These are phyloP conservation scores for Cercospora sp. DNA, from an alignment of 2,329 filamentous ascomycete genomes.

Conservation along the genomic window DNA sequence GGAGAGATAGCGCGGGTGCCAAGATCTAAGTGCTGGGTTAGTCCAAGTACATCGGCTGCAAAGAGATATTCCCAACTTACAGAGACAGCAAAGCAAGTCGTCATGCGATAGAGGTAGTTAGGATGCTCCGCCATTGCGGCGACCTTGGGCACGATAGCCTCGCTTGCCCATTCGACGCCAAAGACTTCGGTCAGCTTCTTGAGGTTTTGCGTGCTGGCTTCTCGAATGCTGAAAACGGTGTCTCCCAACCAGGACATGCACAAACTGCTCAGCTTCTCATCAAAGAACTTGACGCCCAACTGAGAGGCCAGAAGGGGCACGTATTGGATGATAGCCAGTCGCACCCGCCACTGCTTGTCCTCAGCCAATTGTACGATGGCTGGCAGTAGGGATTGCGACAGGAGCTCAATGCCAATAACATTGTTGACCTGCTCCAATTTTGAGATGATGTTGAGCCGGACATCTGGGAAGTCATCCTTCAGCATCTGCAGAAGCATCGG, in stretches of 20 bases:
- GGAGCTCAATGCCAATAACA: constrained; percentile 95
- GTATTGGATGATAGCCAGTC: constrained; percentile 98
- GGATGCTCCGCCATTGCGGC: constrained; percentile 98
- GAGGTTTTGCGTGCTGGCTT: constrained; percentile 94
- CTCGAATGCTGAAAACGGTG: constrained; percentile 96
- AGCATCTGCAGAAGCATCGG: constrained; percentile 99
- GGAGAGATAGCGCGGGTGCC: constrained; percentile 85
- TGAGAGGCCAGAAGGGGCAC: constrained; percentile 95
- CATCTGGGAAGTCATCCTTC: constrained; percentile 98
- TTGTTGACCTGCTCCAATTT: constrained; percentile 98
- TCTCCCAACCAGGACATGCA: constrained; percentile 99
- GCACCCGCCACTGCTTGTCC: constrained; percentile 98
- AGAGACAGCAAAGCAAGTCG: constrained; percentile 98
- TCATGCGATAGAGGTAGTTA: constrained; percentile 99
- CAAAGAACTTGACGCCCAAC: constrained; percentile 94
- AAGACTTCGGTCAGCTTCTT: constrained; percentile 99
- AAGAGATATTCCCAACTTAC: constrained; percentile 58
- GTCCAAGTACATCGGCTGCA: not conserved
- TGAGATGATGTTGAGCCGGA: constrained; percentile 98
- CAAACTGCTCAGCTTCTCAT: constrained; percentile 90
- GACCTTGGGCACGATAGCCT: constrained; percentile 97
- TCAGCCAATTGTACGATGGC: constrained; percentile 97
- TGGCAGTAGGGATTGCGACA: constrained; percentile 93
- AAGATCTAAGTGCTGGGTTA: constrained; percentile 66
- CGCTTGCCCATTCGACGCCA: constrained; percentile 94